A percentile compares a stretch with the other conserved stretches of the same genome.
Evolutionary conservation across 805 yeast species (phyloP).

Genomic region (Zygosaccharomyces pseudorouxii): DNA sequence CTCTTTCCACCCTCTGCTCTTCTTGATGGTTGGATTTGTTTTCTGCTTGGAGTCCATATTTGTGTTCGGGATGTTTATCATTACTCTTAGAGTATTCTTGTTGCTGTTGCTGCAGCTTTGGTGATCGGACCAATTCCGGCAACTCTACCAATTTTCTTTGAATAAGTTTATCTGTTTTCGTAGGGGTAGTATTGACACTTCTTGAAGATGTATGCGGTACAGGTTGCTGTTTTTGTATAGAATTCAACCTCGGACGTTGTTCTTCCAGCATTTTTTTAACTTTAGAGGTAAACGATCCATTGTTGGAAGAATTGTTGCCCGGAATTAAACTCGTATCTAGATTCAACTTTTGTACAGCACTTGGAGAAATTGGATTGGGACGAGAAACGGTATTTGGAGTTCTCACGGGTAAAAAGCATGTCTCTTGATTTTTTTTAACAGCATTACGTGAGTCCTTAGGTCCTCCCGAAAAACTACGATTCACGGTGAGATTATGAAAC

Average conservation of each 20-base stretch:
- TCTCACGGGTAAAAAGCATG: constrained; percentile 2
- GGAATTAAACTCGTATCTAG: not conserved
- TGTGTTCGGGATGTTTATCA: too few species aligned
- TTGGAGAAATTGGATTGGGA: not conserved
- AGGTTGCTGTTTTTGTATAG: not conserved
- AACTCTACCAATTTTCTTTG: too few species aligned
- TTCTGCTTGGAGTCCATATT: not conserved
- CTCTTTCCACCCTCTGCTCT: not conserved
- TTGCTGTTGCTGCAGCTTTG: not conserved
- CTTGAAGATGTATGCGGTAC: not conserved
- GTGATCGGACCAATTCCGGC: not conserved
- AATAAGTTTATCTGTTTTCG: not conserved
- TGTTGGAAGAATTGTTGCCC: not conserved
- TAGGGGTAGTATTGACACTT: not conserved
- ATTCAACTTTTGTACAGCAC: not conserved
- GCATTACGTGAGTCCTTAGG: not conserved
- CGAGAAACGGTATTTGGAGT: not conserved
- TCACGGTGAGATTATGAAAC: constrained; percentile 3
- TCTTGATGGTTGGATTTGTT: not conserved
- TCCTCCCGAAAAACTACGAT: not conserved
- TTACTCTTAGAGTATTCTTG: too few species aligned
- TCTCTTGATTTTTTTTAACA: not conserved
- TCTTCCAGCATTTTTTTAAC: constrained; percentile 2
- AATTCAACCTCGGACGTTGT: not conserved
- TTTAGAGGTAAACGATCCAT: constrained; percentile 1